A percentile compares a stretch with the other conserved stretches of the same genome.
Conservation (phyloP, 305 asterid genomes). For the Andrographis paniculata region DNA sequence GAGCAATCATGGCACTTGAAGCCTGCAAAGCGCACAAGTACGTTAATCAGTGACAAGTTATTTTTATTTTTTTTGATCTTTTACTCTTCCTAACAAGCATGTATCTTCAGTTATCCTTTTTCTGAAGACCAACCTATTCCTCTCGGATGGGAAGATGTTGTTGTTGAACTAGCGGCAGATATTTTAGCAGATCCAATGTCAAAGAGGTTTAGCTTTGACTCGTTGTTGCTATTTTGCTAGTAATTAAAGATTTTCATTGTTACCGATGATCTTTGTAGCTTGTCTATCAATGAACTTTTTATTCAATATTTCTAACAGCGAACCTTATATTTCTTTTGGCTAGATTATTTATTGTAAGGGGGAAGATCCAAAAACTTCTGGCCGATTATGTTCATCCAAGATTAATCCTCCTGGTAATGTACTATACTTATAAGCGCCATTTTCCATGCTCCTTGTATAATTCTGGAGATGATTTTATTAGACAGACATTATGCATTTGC, state of each 20-base stretch:
- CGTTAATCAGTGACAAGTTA: slow-evolving; percentile 1
- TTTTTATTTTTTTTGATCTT: not conserved
- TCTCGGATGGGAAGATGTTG: slow-evolving; percentile 75
- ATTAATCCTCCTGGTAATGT: slow-evolving; percentile 69
- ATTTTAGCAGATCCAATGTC: slow-evolving; percentile 61
- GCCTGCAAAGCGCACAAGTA: slow-evolving; percentile 92
- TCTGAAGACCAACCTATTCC: slow-evolving; percentile 76
- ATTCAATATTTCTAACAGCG: not conserved
- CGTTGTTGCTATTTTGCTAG: too few species aligned
- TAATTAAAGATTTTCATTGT: slow-evolving; percentile 1
- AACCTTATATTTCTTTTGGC: not conserved
- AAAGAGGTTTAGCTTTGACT: too few species aligned
- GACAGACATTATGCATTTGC: too few species aligned
- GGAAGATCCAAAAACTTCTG: slow-evolving; percentile 60
- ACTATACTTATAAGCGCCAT: not conserved
- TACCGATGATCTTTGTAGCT: not conserved
- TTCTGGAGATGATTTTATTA: too few species aligned
- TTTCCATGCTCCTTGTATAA: not conserved
- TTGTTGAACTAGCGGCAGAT: slow-evolving; percentile 58
- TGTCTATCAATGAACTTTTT: not conserved
- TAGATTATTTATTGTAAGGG: slow-evolving; percentile 54
- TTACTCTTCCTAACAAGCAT: not conserved
- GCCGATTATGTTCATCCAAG: slow-evolving; percentile 64
- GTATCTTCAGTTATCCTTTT: slow-evolving; percentile 59
- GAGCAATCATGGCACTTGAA: slow-evolving; percentile 90